These are phyloP conservation scores for Candida anutae DNA, from an alignment of 1,139 yeast species.

Conservation along the genomic window DNA sequence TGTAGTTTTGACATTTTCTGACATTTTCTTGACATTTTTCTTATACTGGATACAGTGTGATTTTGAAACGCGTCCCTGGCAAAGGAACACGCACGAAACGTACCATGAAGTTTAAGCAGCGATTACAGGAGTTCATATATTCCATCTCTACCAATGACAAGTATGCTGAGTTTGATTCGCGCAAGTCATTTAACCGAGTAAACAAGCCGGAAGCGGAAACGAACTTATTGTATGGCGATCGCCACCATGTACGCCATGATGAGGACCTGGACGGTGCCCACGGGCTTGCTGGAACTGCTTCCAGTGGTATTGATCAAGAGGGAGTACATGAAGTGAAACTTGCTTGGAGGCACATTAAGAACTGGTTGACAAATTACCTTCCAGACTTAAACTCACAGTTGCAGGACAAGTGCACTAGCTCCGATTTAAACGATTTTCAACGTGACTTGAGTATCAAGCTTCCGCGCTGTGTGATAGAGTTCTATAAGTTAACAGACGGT, in stretches of 20 bases:
- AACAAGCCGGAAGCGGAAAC: constrained; percentile 35
- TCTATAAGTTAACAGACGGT: constrained; percentile 60
- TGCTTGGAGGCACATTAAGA: constrained; percentile 66
- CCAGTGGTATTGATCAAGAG: constrained; percentile 13
- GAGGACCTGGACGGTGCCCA: constrained; percentile 6
- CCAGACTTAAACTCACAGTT: constrained; percentile 51
- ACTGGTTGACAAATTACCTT: constrained; percentile 49
- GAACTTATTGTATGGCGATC: constrained; percentile 25
- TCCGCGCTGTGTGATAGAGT: constrained; percentile 56
- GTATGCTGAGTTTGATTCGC: constrained; percentile 58
- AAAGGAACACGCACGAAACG: too few species aligned
- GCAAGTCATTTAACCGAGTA: constrained; percentile 39
- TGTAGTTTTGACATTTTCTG: too few species aligned
- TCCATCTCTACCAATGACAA: constrained; percentile 59
- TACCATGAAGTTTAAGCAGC: constrained; percentile 24
- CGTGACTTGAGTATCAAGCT: constrained; percentile 49
- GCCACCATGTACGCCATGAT: too few species aligned
- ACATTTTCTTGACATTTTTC: too few species aligned
- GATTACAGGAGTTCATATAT: constrained; percentile 50
- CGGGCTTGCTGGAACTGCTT: too few species aligned
- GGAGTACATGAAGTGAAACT: constrained; percentile 58
- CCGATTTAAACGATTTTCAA: constrained; percentile 58
- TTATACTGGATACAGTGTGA: too few species aligned
- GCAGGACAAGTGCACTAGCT: constrained; percentile 55
- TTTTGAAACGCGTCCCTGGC: too few species aligned